Base-by-base conservation (phyloP, 169 alveolate species). In the Besnoitia besnoiti region DNA sequence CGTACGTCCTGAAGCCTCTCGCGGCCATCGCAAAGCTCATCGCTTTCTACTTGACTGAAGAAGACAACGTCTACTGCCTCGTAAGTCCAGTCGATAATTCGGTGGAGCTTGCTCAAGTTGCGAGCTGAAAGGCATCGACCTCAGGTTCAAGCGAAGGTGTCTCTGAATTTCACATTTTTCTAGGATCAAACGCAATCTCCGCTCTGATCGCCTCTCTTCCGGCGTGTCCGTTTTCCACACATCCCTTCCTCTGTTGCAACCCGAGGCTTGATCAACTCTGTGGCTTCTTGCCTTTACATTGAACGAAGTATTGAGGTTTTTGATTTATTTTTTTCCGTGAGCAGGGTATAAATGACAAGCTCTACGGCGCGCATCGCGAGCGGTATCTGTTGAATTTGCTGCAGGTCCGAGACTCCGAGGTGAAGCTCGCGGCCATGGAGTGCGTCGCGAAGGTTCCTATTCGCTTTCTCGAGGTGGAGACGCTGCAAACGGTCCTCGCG, bases 401-500 rank as follows among this genome's bases (percentile, higher is more conserved):
- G 7, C 80, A 67, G 21, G 80, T 67, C 2, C 3, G 80, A 2
- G 80, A 67, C 44, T 30, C 46, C 3, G 44, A 67, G 12, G 80
- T 67, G 80, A 30, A 35, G 80, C 80, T 67, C 80, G 80, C 80
- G 3, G 39, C 46, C 80, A 67, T 67, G 80, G 30, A 19, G 80
- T 67, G 80, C 44, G 21, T 67, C 44, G 19, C 39, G 24, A 67
- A 67, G 44, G 80, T 67, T 37, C 46, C 80, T 19, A 16, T 35
- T 67, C 39, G 44, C 10, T 67, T 30, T 42, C 14, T 67, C 24
- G 44, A 30, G 21, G n/a, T 33, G 39, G 80, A 67, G 21, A 67
- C 80, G 12, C 80, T 67, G 2, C 80, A n/a, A 24, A 67, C 39
- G 42, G 21, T 67, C n/a, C 44, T 67, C 24, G 47, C 39, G 40